Percentiles rank a stretch among this genome's conserved stretches.
phyloP scores from a whole-genome alignment of 176 grass and related monocot genomes.

The Echinochloa phyllopogon region DNA sequence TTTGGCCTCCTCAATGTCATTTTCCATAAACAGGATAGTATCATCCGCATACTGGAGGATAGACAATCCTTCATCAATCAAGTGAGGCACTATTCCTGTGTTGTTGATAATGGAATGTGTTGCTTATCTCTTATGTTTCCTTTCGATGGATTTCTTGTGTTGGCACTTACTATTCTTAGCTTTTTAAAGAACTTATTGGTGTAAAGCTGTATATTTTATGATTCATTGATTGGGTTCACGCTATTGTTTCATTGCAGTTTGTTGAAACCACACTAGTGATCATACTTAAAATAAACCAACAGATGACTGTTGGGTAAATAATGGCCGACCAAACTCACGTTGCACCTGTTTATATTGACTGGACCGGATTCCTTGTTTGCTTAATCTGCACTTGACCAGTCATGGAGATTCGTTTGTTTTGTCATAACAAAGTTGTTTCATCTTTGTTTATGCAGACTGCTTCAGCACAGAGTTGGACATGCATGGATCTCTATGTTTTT shows the following conservation, averaged over 20 bases:
- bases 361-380: neutral
- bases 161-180: neutral
- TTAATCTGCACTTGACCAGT: neutral
- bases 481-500: slow-evolving; percentile 95
- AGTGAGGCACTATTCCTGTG: too few relatives aligned
- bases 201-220: neutral
- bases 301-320: neutral
- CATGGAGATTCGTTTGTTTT: slow-evolving; percentile 1
- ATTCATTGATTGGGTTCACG: neutral
- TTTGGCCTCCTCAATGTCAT: too few relatives aligned
- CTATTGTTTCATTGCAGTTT: neutral
- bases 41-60: too few relatives aligned
- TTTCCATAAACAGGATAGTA: too few relatives aligned
- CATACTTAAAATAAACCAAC: neutral
- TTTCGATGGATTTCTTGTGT: neutral
- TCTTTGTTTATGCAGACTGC: slow-evolving; percentile 50
- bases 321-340: neutral
- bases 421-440: neutral
- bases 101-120: neutral
- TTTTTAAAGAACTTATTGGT: slow-evolving; percentile 1
- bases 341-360: neutral
- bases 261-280: neutral
- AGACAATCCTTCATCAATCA: too few relatives aligned
- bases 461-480: slow-evolving; percentile 79
- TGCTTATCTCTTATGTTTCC: neutral